Percentiles rank a stretch among this genome's conserved stretches.
Evolutionary conservation across 106 monocot genomes (phyloP).

Genomic region (Apostasia shenzhenica): DNA sequence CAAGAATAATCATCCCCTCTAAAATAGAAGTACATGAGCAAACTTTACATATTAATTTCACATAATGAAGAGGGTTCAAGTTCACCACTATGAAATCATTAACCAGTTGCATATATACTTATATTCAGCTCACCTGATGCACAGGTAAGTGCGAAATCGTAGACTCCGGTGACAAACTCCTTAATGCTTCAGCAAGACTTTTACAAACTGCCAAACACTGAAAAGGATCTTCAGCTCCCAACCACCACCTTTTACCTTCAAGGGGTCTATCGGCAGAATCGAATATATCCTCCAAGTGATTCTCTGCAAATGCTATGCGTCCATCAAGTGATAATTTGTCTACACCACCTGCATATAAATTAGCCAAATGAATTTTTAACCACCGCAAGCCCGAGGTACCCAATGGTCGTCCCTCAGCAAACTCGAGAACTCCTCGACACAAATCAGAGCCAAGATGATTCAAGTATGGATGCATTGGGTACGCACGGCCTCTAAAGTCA

Average conservation of each 20-base stretch:
- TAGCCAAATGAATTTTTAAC: conserved; percentile 91
- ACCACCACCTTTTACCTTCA: conserved; percentile 85
- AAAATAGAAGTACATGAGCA: too few species aligned
- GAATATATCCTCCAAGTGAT: conserved; percentile 74
- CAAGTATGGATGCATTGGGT: conserved; percentile 92
- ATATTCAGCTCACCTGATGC: conserved; percentile 48
- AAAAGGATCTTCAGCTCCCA: conserved; percentile 85
- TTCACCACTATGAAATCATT: neutral
- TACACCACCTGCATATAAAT: conserved; percentile 81
- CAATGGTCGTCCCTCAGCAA: conserved; percentile 69
- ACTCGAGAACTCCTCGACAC: conserved; percentile 80
- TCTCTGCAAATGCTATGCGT: conserved; percentile 65
- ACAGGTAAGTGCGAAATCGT: conserved; percentile 75
- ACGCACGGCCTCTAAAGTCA: conserved; percentile 89
- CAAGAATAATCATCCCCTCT: too few species aligned
- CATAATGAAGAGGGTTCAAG: too few species aligned
- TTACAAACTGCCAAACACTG: conserved; percentile 92
- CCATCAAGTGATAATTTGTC: conserved; percentile 87
- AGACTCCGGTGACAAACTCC: conserved; percentile 62
- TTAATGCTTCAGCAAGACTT: conserved; percentile 78
- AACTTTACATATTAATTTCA: too few species aligned
- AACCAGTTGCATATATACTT: neutral
- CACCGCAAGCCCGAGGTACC: conserved; percentile 70
- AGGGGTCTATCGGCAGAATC: conserved; percentile 89
- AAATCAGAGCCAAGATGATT: conserved; percentile 90